Evolutionary conservation across 441 rosid genomes (phyloP), one percentile per base, ranked within the genome.

Genomic region (Euphorbia schlechtendalii): DNA sequence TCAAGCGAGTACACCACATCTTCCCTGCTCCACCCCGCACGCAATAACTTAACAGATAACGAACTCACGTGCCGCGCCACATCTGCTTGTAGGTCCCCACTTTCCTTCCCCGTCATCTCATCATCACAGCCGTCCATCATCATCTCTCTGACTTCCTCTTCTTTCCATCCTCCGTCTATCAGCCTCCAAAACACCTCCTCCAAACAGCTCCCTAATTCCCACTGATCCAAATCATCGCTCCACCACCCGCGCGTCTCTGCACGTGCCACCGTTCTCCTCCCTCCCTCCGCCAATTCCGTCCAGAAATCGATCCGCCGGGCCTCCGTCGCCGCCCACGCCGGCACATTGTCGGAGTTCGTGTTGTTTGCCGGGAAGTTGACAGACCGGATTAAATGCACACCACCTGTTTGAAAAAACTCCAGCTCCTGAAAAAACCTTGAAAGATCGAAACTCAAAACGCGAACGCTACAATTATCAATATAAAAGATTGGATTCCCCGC

Each of bases 131-230:
- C 30, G 27, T 40, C 46, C 60, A 56, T 5, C 40, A 56, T 56
- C 40, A 9, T 59, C 25, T 59, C 62, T 59, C 48, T 80, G 25
- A 92, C 90, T 63, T 92, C 98, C 22, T 83, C 90, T 57, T 87
- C 90, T 20, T 64, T 70, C 98, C 98, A 92, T 49, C 98, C 98
- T n/a, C 86, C 98, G 8, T 77, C 84, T 48, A 77, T 83, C 78
- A 92, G 74, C 80, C 69, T 77, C 87, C 90, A 75, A 65, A 72
- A 81, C 61, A 71, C 84, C 8, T 85, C 92, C n/a, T 86, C 91
- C 81, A 92, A 53, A 72, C 86, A 82, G 28, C 25, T 59, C 51
- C 70, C 78, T n/a, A 92, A 63, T 30, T 64, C 64, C 30, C 58
- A 41, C 34, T 32, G 34, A 32, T 32, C 34, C 34, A 32, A 32